Evolutionary conservation across 1,284 basidiomycete genomes (phyloP).

Genomic region (Testicularia cyperi): DNA sequence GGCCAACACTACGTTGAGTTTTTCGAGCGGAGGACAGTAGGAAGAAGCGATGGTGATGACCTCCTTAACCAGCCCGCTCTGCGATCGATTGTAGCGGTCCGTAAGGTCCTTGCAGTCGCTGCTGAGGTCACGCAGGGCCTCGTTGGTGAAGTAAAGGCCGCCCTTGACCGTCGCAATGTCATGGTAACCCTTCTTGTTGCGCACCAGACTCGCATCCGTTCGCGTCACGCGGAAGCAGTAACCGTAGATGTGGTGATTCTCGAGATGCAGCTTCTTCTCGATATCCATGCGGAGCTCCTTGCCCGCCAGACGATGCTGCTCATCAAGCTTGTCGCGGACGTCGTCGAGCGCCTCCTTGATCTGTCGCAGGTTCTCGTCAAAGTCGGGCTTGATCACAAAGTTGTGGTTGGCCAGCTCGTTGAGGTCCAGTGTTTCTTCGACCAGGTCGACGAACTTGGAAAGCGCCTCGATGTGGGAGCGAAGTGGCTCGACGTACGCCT

Average conservation of each 20-base stretch:
- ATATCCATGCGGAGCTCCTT: conserved; percentile 79
- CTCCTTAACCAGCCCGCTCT: conserved; percentile 84
- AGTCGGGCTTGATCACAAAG: conserved; percentile 90
- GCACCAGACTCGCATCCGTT: conserved; percentile 74
- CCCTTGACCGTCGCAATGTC: conserved; percentile 84
- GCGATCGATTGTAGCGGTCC: conserved; percentile 73
- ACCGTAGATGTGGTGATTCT: conserved; percentile 86
- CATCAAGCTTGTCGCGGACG: conserved; percentile 78
- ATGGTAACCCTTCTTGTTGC: conserved; percentile 72
- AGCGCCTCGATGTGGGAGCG: conserved; percentile 28
- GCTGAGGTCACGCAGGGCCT: conserved; percentile 71
- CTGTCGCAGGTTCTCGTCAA: conserved; percentile 74
- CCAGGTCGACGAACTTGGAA: conserved; percentile 80
- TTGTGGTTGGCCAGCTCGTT: conserved; percentile 80
- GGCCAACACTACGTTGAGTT: conserved; percentile 82
- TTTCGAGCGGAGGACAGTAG: conserved; percentile 86
- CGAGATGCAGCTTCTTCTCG: conserved; percentile 93
- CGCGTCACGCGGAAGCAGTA: conserved; percentile 87
- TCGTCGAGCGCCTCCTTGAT: conserved; percentile 71
- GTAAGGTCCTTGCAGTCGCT: conserved; percentile 74
- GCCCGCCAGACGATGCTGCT: conserved; percentile 75
- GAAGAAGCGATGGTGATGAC: conserved; percentile 80
- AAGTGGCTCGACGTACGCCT: conserved; percentile 46
- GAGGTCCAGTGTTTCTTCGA: conserved; percentile 91
- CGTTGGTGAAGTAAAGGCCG: conserved; percentile 90